Conservation (phyloP, 345 rosid species). For the Eucalyptus regnans region DNA sequence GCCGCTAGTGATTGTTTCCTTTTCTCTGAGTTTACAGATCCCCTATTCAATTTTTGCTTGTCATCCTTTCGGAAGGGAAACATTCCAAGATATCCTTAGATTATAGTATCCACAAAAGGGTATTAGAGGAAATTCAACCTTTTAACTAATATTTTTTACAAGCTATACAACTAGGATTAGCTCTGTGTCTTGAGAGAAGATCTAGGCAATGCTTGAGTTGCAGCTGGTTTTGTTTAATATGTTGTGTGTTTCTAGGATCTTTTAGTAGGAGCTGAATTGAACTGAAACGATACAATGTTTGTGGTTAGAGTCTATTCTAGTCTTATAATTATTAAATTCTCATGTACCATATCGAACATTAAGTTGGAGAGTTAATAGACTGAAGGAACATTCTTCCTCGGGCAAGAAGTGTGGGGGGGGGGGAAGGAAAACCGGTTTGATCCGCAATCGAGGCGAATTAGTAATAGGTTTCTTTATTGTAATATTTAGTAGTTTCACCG, state of each 20-base stretch:
- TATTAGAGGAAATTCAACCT: neutral
- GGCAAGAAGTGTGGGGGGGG: too few relatives aligned
- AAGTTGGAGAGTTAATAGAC: neutral
- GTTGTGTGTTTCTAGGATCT: neutral
- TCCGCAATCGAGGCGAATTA: accelerated
- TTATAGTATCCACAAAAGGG: neutral
- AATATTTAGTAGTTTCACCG: too few relatives aligned
- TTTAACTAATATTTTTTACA: neutral
- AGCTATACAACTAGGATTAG: neutral
- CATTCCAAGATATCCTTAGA: neutral
- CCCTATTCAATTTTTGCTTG: accelerated
- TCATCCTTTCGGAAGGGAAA: neutral
- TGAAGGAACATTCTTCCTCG: accelerated
- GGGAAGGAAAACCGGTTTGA: too few relatives aligned
- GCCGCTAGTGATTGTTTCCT: neutral
- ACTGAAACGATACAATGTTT: neutral
- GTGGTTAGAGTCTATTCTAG: too few relatives aligned
- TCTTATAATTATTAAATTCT: neutral
- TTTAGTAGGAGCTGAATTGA: neutral
- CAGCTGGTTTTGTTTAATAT: neutral
- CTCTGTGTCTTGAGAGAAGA: neutral
- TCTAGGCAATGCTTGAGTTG: neutral
- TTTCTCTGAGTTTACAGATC: neutral
- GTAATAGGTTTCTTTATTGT: too few relatives aligned
- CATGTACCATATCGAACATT: too few relatives aligned